Base-by-base conservation (phyloP, 1,284 basidiomycete species). In the Tylopilus orsonianus region DNA sequence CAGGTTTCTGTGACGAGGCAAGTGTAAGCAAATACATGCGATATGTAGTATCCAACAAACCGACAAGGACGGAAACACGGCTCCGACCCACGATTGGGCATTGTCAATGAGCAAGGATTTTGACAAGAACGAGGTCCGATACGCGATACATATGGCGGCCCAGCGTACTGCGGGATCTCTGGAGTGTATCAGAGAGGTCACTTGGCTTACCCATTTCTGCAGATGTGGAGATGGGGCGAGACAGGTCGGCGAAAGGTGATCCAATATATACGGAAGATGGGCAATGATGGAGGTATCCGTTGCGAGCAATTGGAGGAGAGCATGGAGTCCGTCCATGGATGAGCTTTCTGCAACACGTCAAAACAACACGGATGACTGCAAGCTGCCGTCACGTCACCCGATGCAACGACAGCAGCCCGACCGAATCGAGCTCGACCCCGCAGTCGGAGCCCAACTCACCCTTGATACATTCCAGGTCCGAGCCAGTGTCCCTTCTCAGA, bases 121-220 rank as follows among this genome's bases (percentile, higher is more conserved):
- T 5, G 84, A 87, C 23, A 79, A 64, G 26, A 71, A 56, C 2
- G 83, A 76, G 7, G 83, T 84, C 56, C 78, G 78, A 55, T 82
- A 70, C 2, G 89, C 88, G 34, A 91, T 67, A 56, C 78, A 85
- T 24, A 90, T 71, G 13, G 86, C 89, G 19, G 83, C 80, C 88
- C 88, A 91, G 51, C 85, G 78, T 49, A 78, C 80, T 38, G 78
- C 81, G 10, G 81, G 63, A 53, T 87, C 80, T 65, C 85, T 89
- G 12, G 89, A 83, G 56, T 85, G 83, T 38, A 91, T 71, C 36
- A 91, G 70, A 4, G 87, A 81, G 56, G 78, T 81, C 49, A 90
- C 70, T 46, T 88, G 78, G 16, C 75, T 72, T 7, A 75, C 73
- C 87, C 87, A 91, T 75, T 89, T 90, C 48, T 79, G 69, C 8